phyloP scores from a whole-genome alignment of 2,329 filamentous ascomycete species.

The Lasiodiplodia sp. region DNA sequence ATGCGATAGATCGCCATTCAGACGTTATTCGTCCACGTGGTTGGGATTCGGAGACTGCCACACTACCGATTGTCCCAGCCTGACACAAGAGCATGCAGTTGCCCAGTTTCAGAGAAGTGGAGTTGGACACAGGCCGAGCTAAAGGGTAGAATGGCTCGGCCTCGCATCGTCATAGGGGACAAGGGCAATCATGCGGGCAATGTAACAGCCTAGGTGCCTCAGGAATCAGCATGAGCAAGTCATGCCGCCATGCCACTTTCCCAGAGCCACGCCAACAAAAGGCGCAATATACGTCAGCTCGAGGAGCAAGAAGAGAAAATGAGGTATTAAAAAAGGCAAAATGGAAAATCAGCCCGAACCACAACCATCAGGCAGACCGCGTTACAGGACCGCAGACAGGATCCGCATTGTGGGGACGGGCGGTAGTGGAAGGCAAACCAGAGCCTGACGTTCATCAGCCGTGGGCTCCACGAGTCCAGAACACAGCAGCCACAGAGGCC shows the following conservation, averaged over 20 bases:
- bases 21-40: constrained; percentile 21
- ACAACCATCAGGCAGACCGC: neutral
- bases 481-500: neutral
- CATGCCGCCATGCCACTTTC: constrained; percentile 11
- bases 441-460: neutral
- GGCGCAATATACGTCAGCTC: constrained; percentile 8
- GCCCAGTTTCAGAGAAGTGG: constrained; percentile 23
- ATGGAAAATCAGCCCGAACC: neutral
- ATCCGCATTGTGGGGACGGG: neutral
- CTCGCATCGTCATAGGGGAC: neutral
- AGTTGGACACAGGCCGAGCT: neutral
- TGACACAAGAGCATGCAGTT: constrained; percentile 8
- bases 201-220: neutral
- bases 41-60: neutral
- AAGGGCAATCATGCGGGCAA: neutral
- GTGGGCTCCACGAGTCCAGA: neutral
- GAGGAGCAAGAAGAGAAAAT: neutral
- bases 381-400: neutral
- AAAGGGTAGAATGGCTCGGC: neutral
- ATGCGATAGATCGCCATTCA: constrained; percentile 16
- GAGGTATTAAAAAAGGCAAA: neutral
- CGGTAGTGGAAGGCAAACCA: neutral
- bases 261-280: neutral
- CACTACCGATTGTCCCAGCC: neutral
- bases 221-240: neutral